phyloP scores from a whole-genome alignment of 495 filamentous ascomycete species.

The Tuber umbilicatum region DNA sequence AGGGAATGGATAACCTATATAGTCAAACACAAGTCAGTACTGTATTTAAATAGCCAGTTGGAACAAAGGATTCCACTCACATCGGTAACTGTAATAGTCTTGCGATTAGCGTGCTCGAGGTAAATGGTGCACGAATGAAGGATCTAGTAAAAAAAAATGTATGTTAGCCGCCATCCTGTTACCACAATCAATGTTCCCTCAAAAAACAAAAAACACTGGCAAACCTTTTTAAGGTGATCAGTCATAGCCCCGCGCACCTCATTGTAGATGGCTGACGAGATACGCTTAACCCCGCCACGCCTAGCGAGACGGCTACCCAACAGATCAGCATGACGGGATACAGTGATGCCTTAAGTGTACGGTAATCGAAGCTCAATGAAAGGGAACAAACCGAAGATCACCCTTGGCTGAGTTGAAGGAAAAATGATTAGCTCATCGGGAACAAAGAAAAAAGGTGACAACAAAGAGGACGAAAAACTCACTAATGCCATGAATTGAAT shows the following conservation, averaged over 20 bases:
- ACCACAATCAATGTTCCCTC: not conserved
- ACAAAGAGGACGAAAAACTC: constrained; percentile 36
- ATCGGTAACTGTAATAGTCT: constrained; percentile 60
- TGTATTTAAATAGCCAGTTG: not conserved
- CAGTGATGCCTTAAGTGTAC: not conserved
- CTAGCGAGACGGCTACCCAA: constrained; percentile 63
- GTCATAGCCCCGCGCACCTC: constrained; percentile 56
- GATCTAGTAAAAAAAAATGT: constrained; percentile 45
- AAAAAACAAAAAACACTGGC: constrained; percentile 9
- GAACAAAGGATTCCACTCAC: constrained; percentile 45
- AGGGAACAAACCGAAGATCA: constrained; percentile 57
- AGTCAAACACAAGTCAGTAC: constrained; percentile 9
- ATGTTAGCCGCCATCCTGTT: not conserved
- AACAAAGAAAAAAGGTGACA: constrained; percentile 15
- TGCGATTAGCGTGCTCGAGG: constrained; percentile 49
- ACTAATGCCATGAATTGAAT: constrained; percentile 62
- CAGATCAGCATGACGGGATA: constrained; percentile 21
- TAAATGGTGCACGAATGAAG: constrained; percentile 50
- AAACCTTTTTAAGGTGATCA: constrained; percentile 51
- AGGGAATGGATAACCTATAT: constrained; percentile 58
- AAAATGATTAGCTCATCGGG: constrained; percentile 15
- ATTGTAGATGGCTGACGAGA: constrained; percentile 64
- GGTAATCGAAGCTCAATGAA: not conserved
- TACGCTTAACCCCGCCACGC: constrained; percentile 70
- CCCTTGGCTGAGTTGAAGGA: constrained; percentile 50